Conservation (phyloP, 495 filamentous ascomycete genomes). For the Polyplosphaeria fusca region DNA sequence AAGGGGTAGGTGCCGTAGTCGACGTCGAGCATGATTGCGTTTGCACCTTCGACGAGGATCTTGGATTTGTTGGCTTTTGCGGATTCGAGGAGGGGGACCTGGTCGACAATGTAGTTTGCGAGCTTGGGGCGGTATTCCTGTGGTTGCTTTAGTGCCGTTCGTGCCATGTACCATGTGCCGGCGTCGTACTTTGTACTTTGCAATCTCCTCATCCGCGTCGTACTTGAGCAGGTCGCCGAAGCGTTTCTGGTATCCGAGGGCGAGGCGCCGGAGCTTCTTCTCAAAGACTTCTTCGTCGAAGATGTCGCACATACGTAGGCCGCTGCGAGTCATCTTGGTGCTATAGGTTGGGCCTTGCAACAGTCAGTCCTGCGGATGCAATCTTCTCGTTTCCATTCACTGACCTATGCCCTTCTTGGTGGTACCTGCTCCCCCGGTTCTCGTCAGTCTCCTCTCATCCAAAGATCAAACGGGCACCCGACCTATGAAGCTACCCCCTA, state of each 20-base stretch:
- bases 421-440: slow-evolving; percentile 47
- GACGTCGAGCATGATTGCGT: slow-evolving; percentile 78
- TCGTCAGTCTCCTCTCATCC: slow-evolving; percentile 18
- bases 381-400: not conserved
- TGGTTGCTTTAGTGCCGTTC: not conserved
- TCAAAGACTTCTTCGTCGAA: slow-evolving; percentile 73
- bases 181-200: slow-evolving; percentile 52
- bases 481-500: slow-evolving; percentile 49
- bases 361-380: slow-evolving; percentile 5
- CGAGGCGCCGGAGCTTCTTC: slow-evolving; percentile 64
- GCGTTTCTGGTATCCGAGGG: slow-evolving; percentile 62
- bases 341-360: slow-evolving; percentile 62
- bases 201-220: slow-evolving; percentile 77
- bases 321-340: slow-evolving; percentile 73
- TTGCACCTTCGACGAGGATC: slow-evolving; percentile 83
- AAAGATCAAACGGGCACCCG: slow-evolving; percentile 12
- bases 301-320: slow-evolving; percentile 72
- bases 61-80: slow-evolving; percentile 58
- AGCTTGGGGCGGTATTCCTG: slow-evolving; percentile 65
- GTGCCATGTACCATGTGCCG: not conserved
- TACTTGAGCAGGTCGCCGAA: slow-evolving; percentile 74
- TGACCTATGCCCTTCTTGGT: slow-evolving; percentile 64
- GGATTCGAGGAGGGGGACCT: slow-evolving; percentile 54
- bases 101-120: slow-evolving; percentile 68
- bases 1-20: slow-evolving; percentile 69